A percentile compares a stretch with the other conserved stretches of the same genome.
Conservation (phyloP, 148 eudicot genomes). For the Rhododendron griersonianum region DNA sequence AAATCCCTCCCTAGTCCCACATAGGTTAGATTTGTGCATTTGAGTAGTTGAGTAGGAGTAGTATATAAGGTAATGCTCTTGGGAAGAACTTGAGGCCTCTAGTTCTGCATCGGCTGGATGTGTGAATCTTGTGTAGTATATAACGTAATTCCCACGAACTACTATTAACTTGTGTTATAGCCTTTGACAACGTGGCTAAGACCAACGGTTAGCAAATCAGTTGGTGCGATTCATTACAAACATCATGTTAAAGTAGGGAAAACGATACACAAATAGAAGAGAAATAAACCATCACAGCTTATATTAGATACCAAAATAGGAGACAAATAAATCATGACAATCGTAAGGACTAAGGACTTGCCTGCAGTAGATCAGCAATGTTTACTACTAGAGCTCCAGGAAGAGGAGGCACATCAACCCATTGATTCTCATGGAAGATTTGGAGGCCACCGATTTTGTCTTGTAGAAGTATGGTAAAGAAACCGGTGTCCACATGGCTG, state of each 20-base stretch:
- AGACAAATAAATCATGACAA: background rate
- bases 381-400: background rate
- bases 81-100: background rate
- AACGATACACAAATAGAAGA: background rate
- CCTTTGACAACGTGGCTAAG: background rate
- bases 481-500: background rate
- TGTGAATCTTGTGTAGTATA: background rate
- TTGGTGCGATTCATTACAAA: background rate
- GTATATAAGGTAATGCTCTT: too few species aligned
- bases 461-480: slow-evolving; percentile 6
- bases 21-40: background rate
- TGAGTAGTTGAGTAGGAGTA: too few species aligned
- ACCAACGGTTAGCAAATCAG: background rate
- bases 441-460: slow-evolving; percentile 32
- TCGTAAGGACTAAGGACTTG: background rate
- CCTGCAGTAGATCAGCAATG: background rate
- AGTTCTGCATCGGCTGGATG: background rate
- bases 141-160: background rate
- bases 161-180: background rate
- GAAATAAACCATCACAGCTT: background rate
- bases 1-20: background rate
- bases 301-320: background rate
- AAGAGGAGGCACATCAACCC: background rate
- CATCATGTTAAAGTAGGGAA: background rate
- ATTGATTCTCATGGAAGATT: slow-evolving; percentile 16